phyloP scores from a whole-genome alignment of 345 rosid genomes.

The Lepidium sativum region DNA sequence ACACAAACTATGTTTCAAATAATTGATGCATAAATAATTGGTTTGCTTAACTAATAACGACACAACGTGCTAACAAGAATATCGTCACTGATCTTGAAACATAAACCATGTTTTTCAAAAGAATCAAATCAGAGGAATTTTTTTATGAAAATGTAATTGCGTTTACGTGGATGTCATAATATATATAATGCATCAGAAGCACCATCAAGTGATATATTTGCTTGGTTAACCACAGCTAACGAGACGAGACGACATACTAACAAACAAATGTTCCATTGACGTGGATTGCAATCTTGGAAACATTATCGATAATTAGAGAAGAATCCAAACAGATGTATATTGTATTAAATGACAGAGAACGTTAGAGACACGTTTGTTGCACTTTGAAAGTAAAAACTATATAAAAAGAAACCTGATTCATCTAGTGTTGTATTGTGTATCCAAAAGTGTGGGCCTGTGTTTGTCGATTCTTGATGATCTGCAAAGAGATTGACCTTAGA shows the following conservation, averaged over 20 bases:
- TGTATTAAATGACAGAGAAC: not conserved
- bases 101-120: too few species aligned
- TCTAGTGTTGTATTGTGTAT: not conserved
- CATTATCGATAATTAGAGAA: not conserved
- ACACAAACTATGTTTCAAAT: too few species aligned
- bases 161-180: too few species aligned
- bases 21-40: too few species aligned
- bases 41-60: too few species aligned
- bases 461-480: conserved; percentile 36
- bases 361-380: not conserved
- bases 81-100: too few species aligned
- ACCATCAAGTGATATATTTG: too few species aligned
- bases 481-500: conserved; percentile 50
- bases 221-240: too few species aligned
- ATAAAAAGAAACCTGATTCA: not conserved
- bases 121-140: too few species aligned
- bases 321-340: not conserved
- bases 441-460: not conserved
- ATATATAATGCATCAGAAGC: too few species aligned
- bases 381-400: not conserved
- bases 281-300: not conserved
- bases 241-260: not conserved
- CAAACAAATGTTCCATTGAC: not conserved
- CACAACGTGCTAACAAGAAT: not conserved
- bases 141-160: too few species aligned